Conservation (phyloP, 2,329 filamentous ascomycete genomes). For the Fusarium bactridioides region DNA sequence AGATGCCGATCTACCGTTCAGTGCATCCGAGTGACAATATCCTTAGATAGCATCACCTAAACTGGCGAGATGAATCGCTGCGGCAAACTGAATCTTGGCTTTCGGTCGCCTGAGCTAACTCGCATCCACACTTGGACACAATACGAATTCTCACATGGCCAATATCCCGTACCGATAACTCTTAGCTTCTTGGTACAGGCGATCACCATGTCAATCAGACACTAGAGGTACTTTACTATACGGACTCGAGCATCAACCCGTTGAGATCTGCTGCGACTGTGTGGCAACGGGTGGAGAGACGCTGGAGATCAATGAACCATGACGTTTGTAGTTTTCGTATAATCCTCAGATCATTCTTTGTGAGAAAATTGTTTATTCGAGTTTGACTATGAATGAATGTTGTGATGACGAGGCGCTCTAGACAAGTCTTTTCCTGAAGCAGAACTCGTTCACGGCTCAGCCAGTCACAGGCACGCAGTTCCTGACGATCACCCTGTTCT, state of each 20-base stretch:
- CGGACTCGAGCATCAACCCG: conserved; percentile 5
- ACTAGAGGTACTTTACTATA: not conserved
- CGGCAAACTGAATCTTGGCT: conserved; percentile 13
- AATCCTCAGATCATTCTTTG: conserved; percentile 2
- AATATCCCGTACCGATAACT: conserved; percentile 4
- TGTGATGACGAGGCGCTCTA: conserved; percentile 26
- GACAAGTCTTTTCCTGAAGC: conserved; percentile 21
- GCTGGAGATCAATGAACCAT: conserved; percentile 5
- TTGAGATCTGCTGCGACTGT: conserved; percentile 19
- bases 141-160: conserved; percentile 23
- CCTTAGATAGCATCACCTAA: not conserved
- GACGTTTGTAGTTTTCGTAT: conserved; percentile 19
- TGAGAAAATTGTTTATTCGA: not conserved
- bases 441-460: not conserved
- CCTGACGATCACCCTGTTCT: conserved; percentile 28
- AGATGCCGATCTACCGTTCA: not conserved
- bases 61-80: conserved; percentile 16
- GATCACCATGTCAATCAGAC: conserved; percentile 3
- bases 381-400: not conserved
- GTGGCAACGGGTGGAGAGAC: conserved; percentile 18
- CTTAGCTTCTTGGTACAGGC: conserved; percentile 6
- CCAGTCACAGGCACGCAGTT: conserved; percentile 24
- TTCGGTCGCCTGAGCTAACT: not conserved
- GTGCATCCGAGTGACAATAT: not conserved
- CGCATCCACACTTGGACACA: not conserved